A percentile compares a stretch with the other conserved stretches of the same genome.
Evolutionary conservation across 2,329 filamentous ascomycete species (phyloP).

Genomic region (Metarhizium humberi): DNA sequence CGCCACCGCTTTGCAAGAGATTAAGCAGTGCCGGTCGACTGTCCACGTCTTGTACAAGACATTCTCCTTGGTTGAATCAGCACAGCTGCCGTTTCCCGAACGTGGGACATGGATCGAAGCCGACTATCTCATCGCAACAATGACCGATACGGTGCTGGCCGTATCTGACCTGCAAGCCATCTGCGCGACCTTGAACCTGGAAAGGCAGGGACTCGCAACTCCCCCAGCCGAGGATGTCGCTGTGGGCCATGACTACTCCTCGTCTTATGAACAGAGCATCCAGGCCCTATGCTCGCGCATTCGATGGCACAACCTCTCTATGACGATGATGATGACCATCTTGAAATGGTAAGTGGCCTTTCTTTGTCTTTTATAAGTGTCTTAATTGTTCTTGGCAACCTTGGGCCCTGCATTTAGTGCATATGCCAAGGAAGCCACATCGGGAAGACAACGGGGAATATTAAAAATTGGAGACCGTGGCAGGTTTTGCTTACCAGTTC

Average conservation of each 20-base stretch:
- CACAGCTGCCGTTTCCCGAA: constrained; percentile 23
- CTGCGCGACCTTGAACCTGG: constrained; percentile 12
- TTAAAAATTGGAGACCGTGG: constrained; percentile 1
- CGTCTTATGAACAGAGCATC: constrained; percentile 17
- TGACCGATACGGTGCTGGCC: constrained; percentile 27
- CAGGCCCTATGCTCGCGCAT: constrained; percentile 22
- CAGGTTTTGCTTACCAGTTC: neutral
- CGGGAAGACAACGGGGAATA: neutral
- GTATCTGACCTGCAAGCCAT: constrained; percentile 22
- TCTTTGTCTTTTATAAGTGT: neutral
- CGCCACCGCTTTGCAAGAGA: constrained; percentile 23
- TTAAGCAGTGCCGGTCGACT: constrained; percentile 28
- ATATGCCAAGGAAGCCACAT: constrained; percentile 4
- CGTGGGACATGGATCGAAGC: constrained; percentile 25
- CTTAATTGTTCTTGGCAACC: constrained; percentile 1
- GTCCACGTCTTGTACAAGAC: constrained; percentile 27
- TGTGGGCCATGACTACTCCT: neutral
- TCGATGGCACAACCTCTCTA: constrained; percentile 28
- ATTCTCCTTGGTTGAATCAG: constrained; percentile 22
- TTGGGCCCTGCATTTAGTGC: neutral
- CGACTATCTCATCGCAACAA: constrained; percentile 24
- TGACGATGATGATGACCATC: constrained; percentile 30
- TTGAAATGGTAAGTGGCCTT: constrained; percentile 24
- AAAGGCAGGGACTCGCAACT: constrained; percentile 1
- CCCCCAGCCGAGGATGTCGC: constrained; percentile 5